Conservation (phyloP, 192 early-diverging fungal genomes). For the Coemansia biformis region DNA sequence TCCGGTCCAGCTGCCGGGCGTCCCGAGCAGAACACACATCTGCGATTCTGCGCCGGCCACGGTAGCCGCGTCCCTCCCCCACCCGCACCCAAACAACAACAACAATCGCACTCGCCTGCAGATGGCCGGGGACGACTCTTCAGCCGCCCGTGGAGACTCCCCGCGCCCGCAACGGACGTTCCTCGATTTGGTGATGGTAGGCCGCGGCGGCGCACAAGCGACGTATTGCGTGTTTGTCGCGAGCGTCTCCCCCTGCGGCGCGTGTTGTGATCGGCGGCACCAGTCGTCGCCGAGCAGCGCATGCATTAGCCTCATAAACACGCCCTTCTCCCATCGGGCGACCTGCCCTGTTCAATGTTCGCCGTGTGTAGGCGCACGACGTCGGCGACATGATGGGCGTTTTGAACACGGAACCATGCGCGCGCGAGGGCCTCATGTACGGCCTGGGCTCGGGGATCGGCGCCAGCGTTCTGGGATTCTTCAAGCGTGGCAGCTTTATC, state of each 20-base stretch:
- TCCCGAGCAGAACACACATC: too few species aligned
- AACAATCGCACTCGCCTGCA: not conserved
- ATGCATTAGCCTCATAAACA: too few species aligned
- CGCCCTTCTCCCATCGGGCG: too few species aligned
- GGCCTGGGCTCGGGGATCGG: conserved; percentile 25
- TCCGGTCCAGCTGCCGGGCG: too few species aligned
- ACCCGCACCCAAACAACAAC: too few species aligned
- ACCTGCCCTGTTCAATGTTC: not conserved
- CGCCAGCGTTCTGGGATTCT: conserved; percentile 31
- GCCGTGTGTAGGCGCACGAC: conserved; percentile 35
- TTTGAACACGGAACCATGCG: conserved; percentile 29
- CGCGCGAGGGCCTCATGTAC: conserved; percentile 46
- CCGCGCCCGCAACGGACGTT: conserved; percentile 1
- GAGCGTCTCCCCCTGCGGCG: too few species aligned
- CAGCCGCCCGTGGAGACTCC: not conserved
- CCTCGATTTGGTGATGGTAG: conserved; percentile 1
- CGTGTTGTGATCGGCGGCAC: too few species aligned
- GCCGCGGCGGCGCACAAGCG: not conserved
- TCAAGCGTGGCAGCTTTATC: conserved; percentile 21
- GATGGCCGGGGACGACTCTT: not conserved
- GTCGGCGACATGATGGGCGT: conserved; percentile 16
- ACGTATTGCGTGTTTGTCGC: too few species aligned
- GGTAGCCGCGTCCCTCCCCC: too few species aligned
- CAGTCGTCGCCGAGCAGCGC: too few species aligned
- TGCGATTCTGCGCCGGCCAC: too few species aligned